Evolutionary conservation across 371 early-diverging fungal species (phyloP).

Genomic region (Mortierella sp.): DNA sequence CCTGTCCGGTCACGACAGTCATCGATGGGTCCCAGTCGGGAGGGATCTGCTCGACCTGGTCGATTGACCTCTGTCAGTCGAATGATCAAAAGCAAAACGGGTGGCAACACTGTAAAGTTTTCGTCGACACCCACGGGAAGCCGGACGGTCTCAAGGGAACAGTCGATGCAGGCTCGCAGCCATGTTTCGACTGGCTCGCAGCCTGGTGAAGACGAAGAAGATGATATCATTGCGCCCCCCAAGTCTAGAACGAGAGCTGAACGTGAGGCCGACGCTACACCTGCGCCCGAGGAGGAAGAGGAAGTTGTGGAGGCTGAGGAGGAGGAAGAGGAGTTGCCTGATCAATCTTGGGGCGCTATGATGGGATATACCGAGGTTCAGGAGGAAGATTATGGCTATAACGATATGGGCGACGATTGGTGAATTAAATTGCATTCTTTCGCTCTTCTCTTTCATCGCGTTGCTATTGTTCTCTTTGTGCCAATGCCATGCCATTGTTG

Average conservation of each 20-base stretch:
- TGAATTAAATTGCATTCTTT: background rate
- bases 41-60: constrained; percentile 47
- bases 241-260: constrained; percentile 50
- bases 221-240: constrained; percentile 57
- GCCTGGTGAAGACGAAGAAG: constrained; percentile 21
- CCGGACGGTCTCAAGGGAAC: constrained; percentile 63
- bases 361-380: constrained; percentile 50
- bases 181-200: constrained; percentile 19
- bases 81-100: constrained; percentile 53
- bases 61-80: constrained; percentile 47
- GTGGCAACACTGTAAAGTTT: constrained; percentile 37
- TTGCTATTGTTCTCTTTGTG: background rate
- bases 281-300: constrained; percentile 30
- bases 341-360: constrained; percentile 57
- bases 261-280: constrained; percentile 64
- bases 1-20: constrained; percentile 51
- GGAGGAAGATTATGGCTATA: constrained; percentile 58
- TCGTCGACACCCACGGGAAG: constrained; percentile 38
- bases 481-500: background rate
- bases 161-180: constrained; percentile 60
- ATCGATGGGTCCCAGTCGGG: constrained; percentile 44
- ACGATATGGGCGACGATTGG: constrained; percentile 59
- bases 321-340: constrained; percentile 63
- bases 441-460: background rate
- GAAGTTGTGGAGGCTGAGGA: constrained; percentile 35